phyloP scores from a whole-genome alignment of 2,329 filamentous ascomycete species.

The Amauroascus verrucosus region DNA sequence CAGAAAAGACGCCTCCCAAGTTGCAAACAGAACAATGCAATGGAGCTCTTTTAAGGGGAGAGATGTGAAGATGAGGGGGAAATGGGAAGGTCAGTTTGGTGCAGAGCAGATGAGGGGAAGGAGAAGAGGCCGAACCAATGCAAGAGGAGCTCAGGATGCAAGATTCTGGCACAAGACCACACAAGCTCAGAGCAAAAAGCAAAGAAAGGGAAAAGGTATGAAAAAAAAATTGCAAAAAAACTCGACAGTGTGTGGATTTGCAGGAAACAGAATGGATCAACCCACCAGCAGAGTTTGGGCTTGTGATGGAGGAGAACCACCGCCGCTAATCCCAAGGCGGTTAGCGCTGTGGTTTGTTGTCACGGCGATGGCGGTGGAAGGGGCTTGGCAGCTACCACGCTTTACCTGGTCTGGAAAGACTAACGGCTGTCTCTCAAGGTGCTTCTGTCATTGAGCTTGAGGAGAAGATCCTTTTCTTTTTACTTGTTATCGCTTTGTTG shows the following conservation, averaged over 20 bases:
- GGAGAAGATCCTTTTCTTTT: no score
- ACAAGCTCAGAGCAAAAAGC: conserved; percentile 7
- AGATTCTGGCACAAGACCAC: conserved; percentile 4
- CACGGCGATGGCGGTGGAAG: neutral
- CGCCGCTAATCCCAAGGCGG: conserved; percentile 4
- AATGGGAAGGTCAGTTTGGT: neutral
- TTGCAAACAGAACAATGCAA: neutral
- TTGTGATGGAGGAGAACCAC: neutral
- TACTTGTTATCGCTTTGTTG: no score
- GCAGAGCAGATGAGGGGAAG: conserved; percentile 5
- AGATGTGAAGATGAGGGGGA: conserved; percentile 5
- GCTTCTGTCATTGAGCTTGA: no score
- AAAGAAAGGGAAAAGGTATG: conserved; percentile 13
- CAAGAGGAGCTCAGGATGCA: conserved; percentile 9
- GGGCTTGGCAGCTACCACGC: neutral
- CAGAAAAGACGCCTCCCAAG: conserved; percentile 10
- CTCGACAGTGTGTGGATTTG: conserved; percentile 4
- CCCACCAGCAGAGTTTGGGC: conserved; percentile 8
- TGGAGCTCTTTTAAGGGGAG: neutral
- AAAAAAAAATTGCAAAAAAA: conserved; percentile 14
- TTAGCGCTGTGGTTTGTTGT: conserved; percentile 2
- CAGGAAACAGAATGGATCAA: conserved; percentile 2
- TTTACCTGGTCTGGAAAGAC: neutral
- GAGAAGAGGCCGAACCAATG: conserved; percentile 5
- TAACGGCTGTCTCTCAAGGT: neutral